phyloP scores from a whole-genome alignment of 2,329 filamentous ascomycete species.

The Ophiosphaerella korrae region DNA sequence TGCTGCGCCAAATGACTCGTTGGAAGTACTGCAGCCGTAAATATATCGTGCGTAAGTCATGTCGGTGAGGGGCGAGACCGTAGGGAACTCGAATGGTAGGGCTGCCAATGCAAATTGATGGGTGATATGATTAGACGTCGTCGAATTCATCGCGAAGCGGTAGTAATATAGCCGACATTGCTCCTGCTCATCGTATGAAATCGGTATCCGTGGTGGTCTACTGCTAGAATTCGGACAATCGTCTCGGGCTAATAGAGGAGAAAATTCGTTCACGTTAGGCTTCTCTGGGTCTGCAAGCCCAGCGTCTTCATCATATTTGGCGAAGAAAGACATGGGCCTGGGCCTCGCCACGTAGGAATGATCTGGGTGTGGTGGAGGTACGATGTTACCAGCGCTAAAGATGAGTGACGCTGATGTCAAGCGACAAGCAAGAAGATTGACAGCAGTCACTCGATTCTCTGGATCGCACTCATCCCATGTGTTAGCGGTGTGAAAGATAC shows the following conservation, averaged over 20 bases:
- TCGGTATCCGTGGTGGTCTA: constrained; percentile 22
- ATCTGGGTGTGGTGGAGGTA: constrained; percentile 52
- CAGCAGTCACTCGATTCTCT: constrained; percentile 46
- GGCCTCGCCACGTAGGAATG: constrained; percentile 8
- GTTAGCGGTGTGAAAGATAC: constrained; percentile 75
- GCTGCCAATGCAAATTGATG: constrained; percentile 69
- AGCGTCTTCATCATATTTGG: constrained; percentile 48
- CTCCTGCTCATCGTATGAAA: constrained; percentile 58
- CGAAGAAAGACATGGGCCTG: constrained; percentile 54
- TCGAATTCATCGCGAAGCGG: constrained; percentile 57
- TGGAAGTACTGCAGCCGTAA: constrained; percentile 69
- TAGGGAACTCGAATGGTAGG: constrained; percentile 72
- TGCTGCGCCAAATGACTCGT: constrained; percentile 62
- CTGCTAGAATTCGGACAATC: not conserved
- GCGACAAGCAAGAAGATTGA: constrained; percentile 70
- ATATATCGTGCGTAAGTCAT: constrained; percentile 66
- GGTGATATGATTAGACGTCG: constrained; percentile 52
- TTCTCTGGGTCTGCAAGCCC: constrained; percentile 32
- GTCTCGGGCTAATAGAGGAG: constrained; percentile 19
- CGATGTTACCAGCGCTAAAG: constrained; percentile 68
- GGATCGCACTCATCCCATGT: constrained; percentile 63
- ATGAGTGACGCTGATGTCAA: constrained; percentile 69
- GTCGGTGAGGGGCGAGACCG: constrained; percentile 58
- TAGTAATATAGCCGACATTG: constrained; percentile 75
- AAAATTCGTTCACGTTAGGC: constrained; percentile 30